These are phyloP conservation scores for Onygenales sp. DNA, from an alignment of 2,329 filamentous ascomycete genomes.

Conservation along the genomic window DNA sequence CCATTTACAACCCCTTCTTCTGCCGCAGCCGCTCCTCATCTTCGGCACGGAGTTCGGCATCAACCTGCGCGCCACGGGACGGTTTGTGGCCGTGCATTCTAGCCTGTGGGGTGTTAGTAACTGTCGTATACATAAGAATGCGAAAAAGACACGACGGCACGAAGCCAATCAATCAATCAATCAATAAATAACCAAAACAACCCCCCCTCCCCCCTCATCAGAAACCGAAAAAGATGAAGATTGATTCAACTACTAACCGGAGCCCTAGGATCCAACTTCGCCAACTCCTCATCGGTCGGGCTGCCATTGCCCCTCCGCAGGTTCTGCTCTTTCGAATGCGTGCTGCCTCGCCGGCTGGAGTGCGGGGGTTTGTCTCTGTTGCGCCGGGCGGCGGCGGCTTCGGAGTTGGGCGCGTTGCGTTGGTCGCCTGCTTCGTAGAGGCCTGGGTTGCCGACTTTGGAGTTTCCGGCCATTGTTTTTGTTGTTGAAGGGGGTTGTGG, in stretches of 20 bases:
- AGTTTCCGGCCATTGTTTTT: constrained; percentile 42
- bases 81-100: constrained; percentile 37
- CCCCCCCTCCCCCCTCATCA: neutral
- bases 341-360: constrained; percentile 10
- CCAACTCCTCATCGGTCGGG: constrained; percentile 10
- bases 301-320: constrained; percentile 36
- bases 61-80: constrained; percentile 38
- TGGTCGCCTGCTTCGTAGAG: constrained; percentile 74
- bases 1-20: constrained; percentile 22
- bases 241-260: too few relatives aligned
- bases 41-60: constrained; percentile 34
- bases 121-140: neutral
- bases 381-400: constrained; percentile 44
- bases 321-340: constrained; percentile 9
- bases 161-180: neutral
- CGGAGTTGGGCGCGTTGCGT: constrained; percentile 50
- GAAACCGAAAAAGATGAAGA: neutral
- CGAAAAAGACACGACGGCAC: neutral
- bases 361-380: constrained; percentile 62
- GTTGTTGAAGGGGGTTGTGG: too few relatives aligned
- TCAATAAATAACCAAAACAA: too few relatives aligned
- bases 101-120: constrained; percentile 22
- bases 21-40: constrained; percentile 35
- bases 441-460: constrained; percentile 55
- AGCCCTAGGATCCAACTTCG: constrained; percentile 45